Evolutionary conservation across 2,329 filamentous ascomycete species (phyloP), one percentile per base, ranked within the genome.

Genomic region (Arthrinium phaeospermum): DNA sequence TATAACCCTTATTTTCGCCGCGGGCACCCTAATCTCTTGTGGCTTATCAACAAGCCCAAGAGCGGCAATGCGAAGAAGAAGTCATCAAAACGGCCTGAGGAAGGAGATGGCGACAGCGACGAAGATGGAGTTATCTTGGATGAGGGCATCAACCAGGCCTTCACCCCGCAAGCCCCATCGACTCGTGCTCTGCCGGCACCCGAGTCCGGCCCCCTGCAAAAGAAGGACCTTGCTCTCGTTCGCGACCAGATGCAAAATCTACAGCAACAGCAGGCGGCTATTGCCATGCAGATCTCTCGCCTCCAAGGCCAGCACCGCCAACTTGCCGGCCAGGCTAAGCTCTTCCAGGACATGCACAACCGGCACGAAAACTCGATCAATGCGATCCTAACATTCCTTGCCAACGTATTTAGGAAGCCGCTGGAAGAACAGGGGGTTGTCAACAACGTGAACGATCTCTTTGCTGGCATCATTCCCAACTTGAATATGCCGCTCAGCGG

Each of bases 321-420:
- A 74, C 89, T 98, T 44, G 97, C 95, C 78, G 92, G 93, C 71
- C 95, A 98, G 82, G 95, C 96, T 0, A 89, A 93, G 64, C 91
- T 93, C 72, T 98, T 98, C 80, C 95, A 98, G 82, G 93, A 91
- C 73, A 91, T 97, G 80, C 96, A 98, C 79, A 95, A 96, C 77
- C 92, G 96, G n/a, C 96, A 99, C 79, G 96, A 99, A 80, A 98
- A 96, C 80, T 98, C 96, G 0, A 98, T 99, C 83, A 98, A 98
- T 79, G 96, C 96, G n/a, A 98, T 99, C 74, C 88, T 99, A 57
- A 97, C 95, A 69, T 98, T 99, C 82, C 88, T 99, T 27, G 96
- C 96, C 67, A 98, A 97, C 16, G 96, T 99, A 57, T 99, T 98
- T 83, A 93, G 97, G 75, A 93, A 97, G 79, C 97, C 94, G 75